phyloP scores from a whole-genome alignment of 1,284 basidiomycete genomes.

The Pascua guehoae region DNA sequence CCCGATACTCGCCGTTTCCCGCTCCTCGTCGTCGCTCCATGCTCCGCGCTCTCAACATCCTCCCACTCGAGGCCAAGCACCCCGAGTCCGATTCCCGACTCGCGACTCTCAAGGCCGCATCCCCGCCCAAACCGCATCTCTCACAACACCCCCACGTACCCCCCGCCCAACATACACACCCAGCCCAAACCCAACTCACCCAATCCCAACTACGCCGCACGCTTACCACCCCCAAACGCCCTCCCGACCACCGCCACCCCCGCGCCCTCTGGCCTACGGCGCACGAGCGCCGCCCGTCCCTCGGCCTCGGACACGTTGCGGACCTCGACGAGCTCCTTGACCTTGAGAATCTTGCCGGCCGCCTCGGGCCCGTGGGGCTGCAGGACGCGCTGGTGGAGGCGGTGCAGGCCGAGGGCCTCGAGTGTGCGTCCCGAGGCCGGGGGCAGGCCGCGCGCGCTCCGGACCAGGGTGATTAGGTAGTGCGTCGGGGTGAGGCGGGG shows the following conservation, averaged over 20 bases:
- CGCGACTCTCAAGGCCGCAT: too few species aligned
- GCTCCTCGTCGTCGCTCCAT: too few species aligned
- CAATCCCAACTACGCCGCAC: not conserved
- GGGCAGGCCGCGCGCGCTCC: constrained; percentile 54
- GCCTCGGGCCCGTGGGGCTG: constrained; percentile 44
- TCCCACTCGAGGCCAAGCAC: too few species aligned
- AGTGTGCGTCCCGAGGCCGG: constrained; percentile 46
- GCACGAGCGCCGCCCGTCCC: constrained; percentile 21
- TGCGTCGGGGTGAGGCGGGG: constrained; percentile 26
- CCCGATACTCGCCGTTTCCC: too few species aligned
- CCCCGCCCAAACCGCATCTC: too few species aligned
- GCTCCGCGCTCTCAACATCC: too few species aligned
- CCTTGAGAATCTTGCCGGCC: constrained; percentile 52
- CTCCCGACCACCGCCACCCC: constrained; percentile 34
- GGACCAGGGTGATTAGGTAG: constrained; percentile 53
- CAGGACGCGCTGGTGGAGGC: constrained; percentile 52
- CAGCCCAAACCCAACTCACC: too few species aligned
- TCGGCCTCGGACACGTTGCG: constrained; percentile 49
- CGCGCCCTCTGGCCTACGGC: constrained; percentile 36
- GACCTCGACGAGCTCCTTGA: constrained; percentile 56
- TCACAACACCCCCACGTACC: too few species aligned
- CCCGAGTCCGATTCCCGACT: too few species aligned
- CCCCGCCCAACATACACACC: too few species aligned
- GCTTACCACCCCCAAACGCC: constrained; percentile 28
- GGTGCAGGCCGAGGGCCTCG: constrained; percentile 49